Percentiles rank a stretch among this genome's conserved stretches.
phyloP scores from a whole-genome alignment of 2,329 filamentous ascomycete species.

The Thermomyces lanuginosus region DNA sequence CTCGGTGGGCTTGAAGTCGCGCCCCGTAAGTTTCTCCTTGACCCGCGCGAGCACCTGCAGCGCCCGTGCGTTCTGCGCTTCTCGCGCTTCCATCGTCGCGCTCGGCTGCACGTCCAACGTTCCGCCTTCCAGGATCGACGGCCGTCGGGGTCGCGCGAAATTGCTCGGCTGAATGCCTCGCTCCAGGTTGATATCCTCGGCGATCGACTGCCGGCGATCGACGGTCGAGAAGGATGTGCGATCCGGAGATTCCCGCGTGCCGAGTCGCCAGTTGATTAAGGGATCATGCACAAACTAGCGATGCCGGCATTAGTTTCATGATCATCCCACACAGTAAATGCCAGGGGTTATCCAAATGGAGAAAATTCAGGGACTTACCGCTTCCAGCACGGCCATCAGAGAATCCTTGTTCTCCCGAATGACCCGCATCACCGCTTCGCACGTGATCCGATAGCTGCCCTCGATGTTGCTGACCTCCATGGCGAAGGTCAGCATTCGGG shows the following conservation, averaged over 20 bases:
- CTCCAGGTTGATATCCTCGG: constrained; percentile 32
- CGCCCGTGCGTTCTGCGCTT: constrained; percentile 85
- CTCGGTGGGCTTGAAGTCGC: constrained; percentile 74
- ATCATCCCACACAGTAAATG: neutral
- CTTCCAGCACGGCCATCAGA: constrained; percentile 94
- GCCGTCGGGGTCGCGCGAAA: constrained; percentile 47
- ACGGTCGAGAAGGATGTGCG: constrained; percentile 41
- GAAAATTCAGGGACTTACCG: constrained; percentile 46
- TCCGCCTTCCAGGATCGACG: constrained; percentile 50
- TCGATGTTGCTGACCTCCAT: constrained; percentile 99
- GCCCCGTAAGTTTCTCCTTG: constrained; percentile 85
- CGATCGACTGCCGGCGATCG: constrained; percentile 44
- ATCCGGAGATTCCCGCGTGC: constrained; percentile 43
- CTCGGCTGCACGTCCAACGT: constrained; percentile 28
- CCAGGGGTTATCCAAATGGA: neutral
- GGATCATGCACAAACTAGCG: constrained; percentile 92
- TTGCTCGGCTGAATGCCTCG: constrained; percentile 46
- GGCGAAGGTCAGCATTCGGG: constrained; percentile 95
- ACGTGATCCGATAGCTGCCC: constrained; percentile 93
- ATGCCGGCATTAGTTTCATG: constrained; percentile 10
- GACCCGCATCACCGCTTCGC: constrained; percentile 96
- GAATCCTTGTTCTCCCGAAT: constrained; percentile 95
- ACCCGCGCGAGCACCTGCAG: constrained; percentile 83
- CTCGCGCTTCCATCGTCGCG: constrained; percentile 34
- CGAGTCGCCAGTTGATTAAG: constrained; percentile 89